Percentiles rank a stretch among this genome's conserved stretches.
Conservation (phyloP, 1,284 basidiomycete genomes). For the Hypsizygus ulmarius region DNA sequence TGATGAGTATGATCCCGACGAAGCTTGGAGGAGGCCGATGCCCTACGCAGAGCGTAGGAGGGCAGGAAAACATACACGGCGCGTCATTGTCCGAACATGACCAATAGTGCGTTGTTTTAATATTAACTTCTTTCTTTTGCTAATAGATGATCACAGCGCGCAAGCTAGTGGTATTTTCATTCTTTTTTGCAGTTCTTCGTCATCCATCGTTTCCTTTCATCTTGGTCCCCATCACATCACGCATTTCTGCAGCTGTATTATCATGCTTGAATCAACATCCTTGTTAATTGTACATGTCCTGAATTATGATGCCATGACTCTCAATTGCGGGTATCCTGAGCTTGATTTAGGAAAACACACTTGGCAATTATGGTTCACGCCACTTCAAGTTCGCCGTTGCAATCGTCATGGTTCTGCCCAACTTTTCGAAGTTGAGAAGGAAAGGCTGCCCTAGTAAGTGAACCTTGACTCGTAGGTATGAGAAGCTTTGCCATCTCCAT, state of each 20-base stretch:
- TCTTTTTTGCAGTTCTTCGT: conserved; percentile 13
- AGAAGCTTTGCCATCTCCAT: neutral
- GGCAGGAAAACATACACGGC: conserved; percentile 70
- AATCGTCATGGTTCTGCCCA: no score
- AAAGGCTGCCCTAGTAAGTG: no score
- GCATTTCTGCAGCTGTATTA: conserved; percentile 11
- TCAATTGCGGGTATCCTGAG: no score
- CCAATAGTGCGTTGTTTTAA: conserved; percentile 10
- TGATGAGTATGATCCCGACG: conserved; percentile 54
- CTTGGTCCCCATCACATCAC: conserved; percentile 9
- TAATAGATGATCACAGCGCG: conserved; percentile 1
- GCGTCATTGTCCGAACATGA: conserved; percentile 56
- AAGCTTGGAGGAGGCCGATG: conserved; percentile 64
- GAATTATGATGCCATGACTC: neutral
- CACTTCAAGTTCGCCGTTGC: no score
- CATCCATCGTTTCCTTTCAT: conserved; percentile 12
- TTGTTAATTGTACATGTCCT: neutral
- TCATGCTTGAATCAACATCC: neutral
- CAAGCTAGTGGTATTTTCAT: conserved; percentile 12
- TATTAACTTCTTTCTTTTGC: conserved; percentile 6
- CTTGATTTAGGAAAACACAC: no score
- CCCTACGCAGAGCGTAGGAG: conserved; percentile 65
- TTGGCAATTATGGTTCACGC: no score
- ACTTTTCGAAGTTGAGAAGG: no score
- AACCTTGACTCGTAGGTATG: no score